These are phyloP conservation scores for Ophioceras dolichostomum DNA, from an alignment of 2,329 filamentous ascomycete species.

Conservation along the genomic window DNA sequence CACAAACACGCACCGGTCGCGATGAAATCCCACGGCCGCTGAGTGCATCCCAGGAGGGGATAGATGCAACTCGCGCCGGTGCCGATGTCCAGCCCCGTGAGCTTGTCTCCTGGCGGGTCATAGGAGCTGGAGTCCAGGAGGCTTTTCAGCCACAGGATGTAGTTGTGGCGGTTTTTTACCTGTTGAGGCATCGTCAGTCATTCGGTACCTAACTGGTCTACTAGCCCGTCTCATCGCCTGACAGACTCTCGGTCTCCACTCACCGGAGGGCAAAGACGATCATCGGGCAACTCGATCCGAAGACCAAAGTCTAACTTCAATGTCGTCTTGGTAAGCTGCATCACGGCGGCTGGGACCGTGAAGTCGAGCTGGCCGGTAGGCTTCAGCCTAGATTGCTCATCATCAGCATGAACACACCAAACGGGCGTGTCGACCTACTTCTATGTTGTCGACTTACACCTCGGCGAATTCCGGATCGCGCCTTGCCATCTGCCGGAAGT, in stretches of 20 bases:
- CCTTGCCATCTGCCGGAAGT: constrained; percentile 29
- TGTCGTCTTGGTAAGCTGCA: constrained; percentile 71
- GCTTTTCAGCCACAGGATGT: constrained; percentile 77
- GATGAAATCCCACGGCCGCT: constrained; percentile 62
- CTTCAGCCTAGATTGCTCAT: constrained; percentile 24
- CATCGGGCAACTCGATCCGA: constrained; percentile 54
- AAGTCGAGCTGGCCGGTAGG: constrained; percentile 57
- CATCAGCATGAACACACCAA: too few species aligned
- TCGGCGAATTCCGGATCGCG: constrained; percentile 28
- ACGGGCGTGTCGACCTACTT: too few species aligned
- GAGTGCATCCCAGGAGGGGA: constrained; percentile 62
- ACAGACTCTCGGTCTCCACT: too few species aligned
- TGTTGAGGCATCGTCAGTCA: neutral
- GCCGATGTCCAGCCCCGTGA: constrained; percentile 72
- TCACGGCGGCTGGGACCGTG: constrained; percentile 60
- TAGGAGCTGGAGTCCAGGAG: constrained; percentile 60
- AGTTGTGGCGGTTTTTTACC: constrained; percentile 57
- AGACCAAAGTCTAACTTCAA: constrained; percentile 66
- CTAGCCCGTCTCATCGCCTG: too few species aligned
- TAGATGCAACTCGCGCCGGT: constrained; percentile 91
- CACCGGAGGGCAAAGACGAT: constrained; percentile 80
- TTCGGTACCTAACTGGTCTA: too few species aligned
- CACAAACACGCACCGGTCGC: constrained; percentile 36
- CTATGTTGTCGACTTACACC: constrained; percentile 19
- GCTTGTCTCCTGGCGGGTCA: constrained; percentile 28